Evolutionary conservation across 805 yeast species (phyloP).

Genomic region (Candida railenensis): DNA sequence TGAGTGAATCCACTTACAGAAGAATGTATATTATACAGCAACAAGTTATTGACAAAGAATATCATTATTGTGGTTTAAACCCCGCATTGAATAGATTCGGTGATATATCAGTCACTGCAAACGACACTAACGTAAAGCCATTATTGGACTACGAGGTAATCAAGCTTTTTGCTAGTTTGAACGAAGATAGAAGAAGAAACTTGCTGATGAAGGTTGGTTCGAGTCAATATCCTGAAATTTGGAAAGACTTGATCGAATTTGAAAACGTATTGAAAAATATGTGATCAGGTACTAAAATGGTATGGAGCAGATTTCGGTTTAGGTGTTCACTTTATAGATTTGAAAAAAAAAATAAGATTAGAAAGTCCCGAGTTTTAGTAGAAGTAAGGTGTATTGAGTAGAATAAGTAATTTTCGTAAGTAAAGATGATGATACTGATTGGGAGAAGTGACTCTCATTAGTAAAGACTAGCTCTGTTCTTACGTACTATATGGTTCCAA

Average conservation of each 20-base stretch:
- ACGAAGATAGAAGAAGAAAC: conserved; percentile 54
- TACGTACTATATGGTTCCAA: too few species aligned
- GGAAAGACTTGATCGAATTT: conserved; percentile 64
- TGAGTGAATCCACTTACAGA: conserved; percentile 73
- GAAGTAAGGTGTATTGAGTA: too few species aligned
- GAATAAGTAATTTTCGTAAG: too few species aligned
- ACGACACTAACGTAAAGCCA: conserved; percentile 52
- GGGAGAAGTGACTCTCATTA: too few species aligned
- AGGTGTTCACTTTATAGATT: too few species aligned
- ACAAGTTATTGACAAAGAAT: conserved; percentile 76
- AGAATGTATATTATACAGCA: conserved; percentile 83
- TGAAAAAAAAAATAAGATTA: too few species aligned
- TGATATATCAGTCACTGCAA: conserved; percentile 34
- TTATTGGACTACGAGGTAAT: conserved; percentile 63
- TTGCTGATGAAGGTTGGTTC: conserved; percentile 57
- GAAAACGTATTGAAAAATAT: conserved; percentile 40
- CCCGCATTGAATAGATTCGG: conserved; percentile 65
- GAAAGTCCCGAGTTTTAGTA: too few species aligned
- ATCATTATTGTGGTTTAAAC: conserved; percentile 75
- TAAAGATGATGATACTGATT: too few species aligned
- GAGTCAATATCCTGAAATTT: conserved; percentile 55
- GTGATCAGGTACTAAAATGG: conserved; percentile 12
- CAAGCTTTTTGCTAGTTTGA: conserved; percentile 50
- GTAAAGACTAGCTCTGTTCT: too few species aligned
- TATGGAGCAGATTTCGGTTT: too few species aligned